Conservation (phyloP, 352 stramenopile species). For the Phytophthora ramorum region DNA sequence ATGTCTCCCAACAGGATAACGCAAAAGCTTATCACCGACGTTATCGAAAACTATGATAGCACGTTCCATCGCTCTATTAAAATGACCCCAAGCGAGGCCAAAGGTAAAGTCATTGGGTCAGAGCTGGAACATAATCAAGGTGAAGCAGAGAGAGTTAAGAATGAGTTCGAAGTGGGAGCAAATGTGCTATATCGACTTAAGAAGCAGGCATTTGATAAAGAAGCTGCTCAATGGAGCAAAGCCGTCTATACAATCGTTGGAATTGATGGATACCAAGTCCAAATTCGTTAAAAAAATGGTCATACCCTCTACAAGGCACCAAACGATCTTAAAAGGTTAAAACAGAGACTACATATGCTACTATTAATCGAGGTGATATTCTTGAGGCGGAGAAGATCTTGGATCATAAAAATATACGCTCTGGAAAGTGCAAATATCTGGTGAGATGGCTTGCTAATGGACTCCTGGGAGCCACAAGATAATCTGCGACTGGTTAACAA, state of each 20-base stretch:
- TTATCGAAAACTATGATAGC: constrained; percentile 50
- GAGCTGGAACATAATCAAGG: constrained; percentile 38
- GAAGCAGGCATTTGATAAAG: constrained; percentile 30
- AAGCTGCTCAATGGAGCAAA: constrained; percentile 28
- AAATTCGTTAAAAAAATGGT: constrained; percentile 40
- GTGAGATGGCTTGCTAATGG: constrained; percentile 33
- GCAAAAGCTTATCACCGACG: constrained; percentile 32
- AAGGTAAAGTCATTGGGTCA: constrained; percentile 33
- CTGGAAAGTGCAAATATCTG: constrained; percentile 36
- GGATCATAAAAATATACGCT: constrained; percentile 7
- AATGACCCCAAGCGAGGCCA: constrained; percentile 33
- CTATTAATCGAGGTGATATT: constrained; percentile 23
- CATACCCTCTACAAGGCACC: constrained; percentile 32
- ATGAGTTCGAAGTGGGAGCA: constrained; percentile 15
- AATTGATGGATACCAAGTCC: constrained; percentile 29
- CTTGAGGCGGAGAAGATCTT: constrained; percentile 31
- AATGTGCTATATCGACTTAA: constrained; percentile 25
- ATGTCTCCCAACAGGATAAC: constrained; percentile 27
- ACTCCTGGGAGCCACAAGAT: constrained; percentile 29
- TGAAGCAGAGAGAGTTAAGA: constrained; percentile 15
- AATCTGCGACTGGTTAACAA: constrained; percentile 26
- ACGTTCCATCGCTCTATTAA: constrained; percentile 37
- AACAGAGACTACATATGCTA: constrained; percentile 16
- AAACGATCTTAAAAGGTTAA: constrained; percentile 28
- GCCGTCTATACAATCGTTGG: constrained; percentile 26